A percentile compares a stretch with the other conserved stretches of the same genome.
These are phyloP conservation scores for peach (Prunus persica) DNA, from an alignment of 306 rosid genomes.

Conservation along the genomic window Prunus_persica_NCBIv2 NC_034009.1:34425501-34426000, in stretches of 20 bases:
- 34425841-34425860: conserved; percentile 42
- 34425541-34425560: conserved; percentile 19
- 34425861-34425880: conserved; percentile 37
- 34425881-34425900: conserved; percentile 36
- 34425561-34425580: neutral
- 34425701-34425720: neutral
- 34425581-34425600: neutral
- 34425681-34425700: neutral
- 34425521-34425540: conserved; percentile 28
- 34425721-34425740: conserved; percentile 10
- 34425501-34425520: neutral
- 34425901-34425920: conserved; percentile 43
- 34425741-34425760: conserved; percentile 28
- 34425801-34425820: conserved; percentile 9
- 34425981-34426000: conserved; percentile 8
- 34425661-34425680: neutral
- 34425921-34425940: conserved; percentile 40
- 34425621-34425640: too few species aligned
- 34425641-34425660: neutral
- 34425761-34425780: conserved; percentile 6
- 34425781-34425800: conserved; percentile 20
- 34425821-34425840: conserved; percentile 6
- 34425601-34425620: neutral
- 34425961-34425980: conserved; percentile 14
- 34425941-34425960: conserved; percentile 27